These are phyloP conservation scores for Flaveria linearis DNA, from an alignment of 129 eudicot species.

Conservation along the genomic window DNA sequence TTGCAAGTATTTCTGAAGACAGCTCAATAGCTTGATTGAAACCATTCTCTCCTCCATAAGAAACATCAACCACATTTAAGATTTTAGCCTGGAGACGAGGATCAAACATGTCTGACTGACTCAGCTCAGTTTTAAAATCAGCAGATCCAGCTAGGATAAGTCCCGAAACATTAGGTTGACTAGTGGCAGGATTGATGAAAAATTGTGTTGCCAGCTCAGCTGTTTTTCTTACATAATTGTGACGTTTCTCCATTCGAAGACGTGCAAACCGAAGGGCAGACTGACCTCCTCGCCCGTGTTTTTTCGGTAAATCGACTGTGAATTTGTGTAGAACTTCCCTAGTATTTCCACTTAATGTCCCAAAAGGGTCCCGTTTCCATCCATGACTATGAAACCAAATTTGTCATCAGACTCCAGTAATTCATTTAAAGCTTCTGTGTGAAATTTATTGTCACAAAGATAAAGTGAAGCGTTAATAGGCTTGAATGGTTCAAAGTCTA, in stretches of 20 bases:
- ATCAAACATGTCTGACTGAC: constrained; percentile 45
- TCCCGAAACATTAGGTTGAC: constrained; percentile 47
- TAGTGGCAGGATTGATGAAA: constrained; percentile 40
- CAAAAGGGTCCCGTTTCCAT: constrained; percentile 47
- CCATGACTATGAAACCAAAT: constrained; percentile 45
- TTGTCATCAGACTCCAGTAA: constrained; percentile 41
- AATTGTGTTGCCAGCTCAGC: constrained; percentile 46
- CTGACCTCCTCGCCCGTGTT: constrained; percentile 47
- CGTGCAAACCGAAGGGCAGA: constrained; percentile 46
- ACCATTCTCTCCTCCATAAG: constrained; percentile 44
- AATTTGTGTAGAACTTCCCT: constrained; percentile 43
- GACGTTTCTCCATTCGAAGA: constrained; percentile 50
- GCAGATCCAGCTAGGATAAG: constrained; percentile 49
- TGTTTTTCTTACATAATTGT: constrained; percentile 38
- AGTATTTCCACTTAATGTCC: constrained; percentile 44
- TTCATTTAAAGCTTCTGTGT: constrained; percentile 41
- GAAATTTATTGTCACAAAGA: constrained; percentile 45
- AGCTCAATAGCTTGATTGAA: constrained; percentile 45
- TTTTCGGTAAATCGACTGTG: constrained; percentile 45
- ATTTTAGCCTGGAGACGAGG: constrained; percentile 44
- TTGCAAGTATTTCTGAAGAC: constrained; percentile 43
- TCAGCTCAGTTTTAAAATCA: constrained; percentile 44
- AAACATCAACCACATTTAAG: constrained; percentile 42
- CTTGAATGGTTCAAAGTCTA: constrained; percentile 45
- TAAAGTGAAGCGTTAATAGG: constrained; percentile 46